phyloP scores from a whole-genome alignment of 140 eudicot species.

The Flaveria floridana region DNA sequence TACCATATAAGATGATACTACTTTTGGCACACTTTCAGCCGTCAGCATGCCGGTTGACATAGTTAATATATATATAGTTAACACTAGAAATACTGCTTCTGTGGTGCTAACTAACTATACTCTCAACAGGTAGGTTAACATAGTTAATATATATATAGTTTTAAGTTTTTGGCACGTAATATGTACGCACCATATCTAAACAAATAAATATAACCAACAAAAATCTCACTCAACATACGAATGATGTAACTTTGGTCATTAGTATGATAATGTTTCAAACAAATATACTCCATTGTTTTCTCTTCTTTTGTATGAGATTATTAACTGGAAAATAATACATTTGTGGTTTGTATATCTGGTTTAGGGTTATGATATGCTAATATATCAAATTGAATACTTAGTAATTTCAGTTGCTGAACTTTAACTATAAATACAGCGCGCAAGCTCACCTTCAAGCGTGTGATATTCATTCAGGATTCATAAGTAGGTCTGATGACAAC shows the following conservation, averaged over 20 bases:
- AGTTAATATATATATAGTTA: too few species aligned
- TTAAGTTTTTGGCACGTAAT: too few species aligned
- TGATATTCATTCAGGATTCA: not conserved
- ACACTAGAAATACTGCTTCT: too few species aligned
- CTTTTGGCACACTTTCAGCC: too few species aligned
- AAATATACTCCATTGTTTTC: not conserved
- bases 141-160: too few species aligned
- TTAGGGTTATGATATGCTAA: not conserved
- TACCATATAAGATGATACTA: too few species aligned
- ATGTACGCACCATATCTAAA: too few species aligned
- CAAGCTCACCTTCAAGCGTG: not conserved
- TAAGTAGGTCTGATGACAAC: not conserved
- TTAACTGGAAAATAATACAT: not conserved
- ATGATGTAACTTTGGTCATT: not conserved
- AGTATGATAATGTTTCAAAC: not conserved
- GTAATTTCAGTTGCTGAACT: not conserved
- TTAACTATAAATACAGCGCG: slow-evolving; percentile 3
- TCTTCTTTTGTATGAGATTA: not conserved
- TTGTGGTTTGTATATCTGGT: not conserved
- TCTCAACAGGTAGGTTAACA: too few species aligned
- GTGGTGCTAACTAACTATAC: too few species aligned
- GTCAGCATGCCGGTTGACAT: too few species aligned
- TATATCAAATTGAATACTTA: not conserved
- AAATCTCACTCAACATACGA: not conserved
- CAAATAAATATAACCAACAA: too few species aligned